Base-by-base conservation (phyloP, 2,329 filamentous ascomycete genomes). In the Venturia pyrina region DNA sequence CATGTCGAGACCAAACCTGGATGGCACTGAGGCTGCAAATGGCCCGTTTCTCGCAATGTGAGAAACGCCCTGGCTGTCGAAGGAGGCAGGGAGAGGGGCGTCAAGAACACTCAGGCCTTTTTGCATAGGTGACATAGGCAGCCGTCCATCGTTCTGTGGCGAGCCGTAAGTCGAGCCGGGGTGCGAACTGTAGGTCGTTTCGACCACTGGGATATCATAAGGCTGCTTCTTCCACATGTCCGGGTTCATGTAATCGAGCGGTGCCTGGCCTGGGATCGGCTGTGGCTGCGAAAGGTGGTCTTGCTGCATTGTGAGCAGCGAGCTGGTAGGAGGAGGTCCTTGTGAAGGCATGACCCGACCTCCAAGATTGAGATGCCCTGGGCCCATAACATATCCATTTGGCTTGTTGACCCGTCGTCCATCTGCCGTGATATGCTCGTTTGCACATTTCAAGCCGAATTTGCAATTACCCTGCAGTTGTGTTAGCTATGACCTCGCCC, bases 371-470 rank as follows among this genome's bases (percentile, higher is more conserved):
- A 88, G 80, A 81, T 86, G 75, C 75, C 82, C 73, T 80, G 86
- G 77, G 85, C 78, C 76, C 69, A 79, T 75, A 68, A 79, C 74
- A 66, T 72, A 72, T 68, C 61, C 61, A 43, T 78, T 80, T 41
- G 89, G 80, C 83, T 89, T 79, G 78, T 97, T 97, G 75, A 98
- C 91, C 74, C 93, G 87, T 72, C 91, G 88, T 67, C 95, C 95
- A 77, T 98, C 93, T 71, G 93, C 92, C 62, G 97, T 87, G 73
- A 98, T 89, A 78, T 99, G 95, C 70, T 96, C 91, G 74, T 98
- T 91, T 73, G 93, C 93, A 82, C 95, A 99, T 79, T 98, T 98
- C 69, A 91, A 90, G 68, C 95, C 95, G 76, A 98, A 99, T 78
- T 98, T 98, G 87, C 95, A 99, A 78, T 97, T 97, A 70, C 95